These are phyloP conservation scores for Vigna angularis DNA, from an alignment of 306 rosid genomes.

Conservation along the genomic window DNA sequence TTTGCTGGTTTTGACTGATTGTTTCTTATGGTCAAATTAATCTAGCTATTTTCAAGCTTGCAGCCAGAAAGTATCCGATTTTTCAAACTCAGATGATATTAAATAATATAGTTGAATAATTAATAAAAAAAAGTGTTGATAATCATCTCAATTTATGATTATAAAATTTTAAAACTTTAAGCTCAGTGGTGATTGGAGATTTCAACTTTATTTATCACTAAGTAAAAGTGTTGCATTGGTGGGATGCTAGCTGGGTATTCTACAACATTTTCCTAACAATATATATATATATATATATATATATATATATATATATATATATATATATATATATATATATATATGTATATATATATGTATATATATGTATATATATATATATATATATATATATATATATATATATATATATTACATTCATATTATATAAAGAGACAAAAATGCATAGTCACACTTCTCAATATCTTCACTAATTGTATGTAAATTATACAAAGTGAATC, in stretches of 20 bases:
- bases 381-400: too few species aligned
- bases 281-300: not conserved
- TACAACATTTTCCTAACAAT: conserved; percentile 3
- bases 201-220: conserved; percentile 27
- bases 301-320: too few species aligned
- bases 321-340: too few species aligned
- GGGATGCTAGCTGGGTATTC: conserved; percentile 12
- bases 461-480: not conserved
- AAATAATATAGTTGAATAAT: not conserved
- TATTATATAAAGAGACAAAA: conserved; percentile 25
- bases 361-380: too few species aligned
- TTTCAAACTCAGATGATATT: too few species aligned
- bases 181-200: not conserved
- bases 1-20: too few species aligned
- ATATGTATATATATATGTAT: too few species aligned
- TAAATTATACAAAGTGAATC: not conserved
- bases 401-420: not conserved
- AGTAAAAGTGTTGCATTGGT: conserved; percentile 8
- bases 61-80: too few species aligned
- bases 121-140: conserved; percentile 3
- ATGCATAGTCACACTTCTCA: conserved; percentile 13
- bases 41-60: too few species aligned
- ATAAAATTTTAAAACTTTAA: not conserved
- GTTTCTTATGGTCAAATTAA: too few species aligned
- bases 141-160: not conserved